Evolutionary conservation across 108 stramenopile genomes (phyloP).

Genomic region (Cyclotella choctawhatcheeana): DNA sequence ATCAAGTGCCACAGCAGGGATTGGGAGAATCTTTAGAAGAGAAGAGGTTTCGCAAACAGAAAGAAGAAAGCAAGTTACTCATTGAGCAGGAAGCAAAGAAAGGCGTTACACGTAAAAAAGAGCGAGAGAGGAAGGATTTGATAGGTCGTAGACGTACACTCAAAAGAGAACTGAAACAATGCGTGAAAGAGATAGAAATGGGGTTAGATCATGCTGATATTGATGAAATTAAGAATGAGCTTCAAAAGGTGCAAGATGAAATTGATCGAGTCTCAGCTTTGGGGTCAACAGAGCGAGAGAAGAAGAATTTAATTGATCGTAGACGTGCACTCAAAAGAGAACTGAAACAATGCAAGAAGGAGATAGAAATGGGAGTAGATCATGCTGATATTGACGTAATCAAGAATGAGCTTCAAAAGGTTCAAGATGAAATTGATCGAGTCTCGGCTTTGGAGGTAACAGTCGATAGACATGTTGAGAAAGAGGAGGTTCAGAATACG

Average conservation of each 20-base stretch:
- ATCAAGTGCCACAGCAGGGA: slow-evolving; percentile 24
- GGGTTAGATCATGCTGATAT: slow-evolving; percentile 6
- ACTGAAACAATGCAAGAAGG: slow-evolving; percentile 15
- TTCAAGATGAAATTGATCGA: slow-evolving; percentile 17
- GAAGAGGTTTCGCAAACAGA: slow-evolving; percentile 29
- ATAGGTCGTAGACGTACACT: slow-evolving; percentile 4
- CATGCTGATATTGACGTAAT: slow-evolving; percentile 18
- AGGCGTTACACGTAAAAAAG: slow-evolving; percentile 44
- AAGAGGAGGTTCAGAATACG: background rate
- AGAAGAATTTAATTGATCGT: slow-evolving; percentile 9
- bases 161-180: slow-evolving; percentile 19
- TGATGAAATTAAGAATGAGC: slow-evolving; percentile 15
- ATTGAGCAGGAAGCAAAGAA: slow-evolving; percentile 64
- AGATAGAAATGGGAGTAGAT: slow-evolving; percentile 14
- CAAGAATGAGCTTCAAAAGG: slow-evolving; percentile 5
- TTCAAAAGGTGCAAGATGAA: slow-evolving; percentile 18
- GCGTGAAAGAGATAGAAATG: slow-evolving; percentile 14
- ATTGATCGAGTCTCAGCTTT: background rate
- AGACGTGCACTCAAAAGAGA: slow-evolving; percentile 13
- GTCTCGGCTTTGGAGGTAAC: background rate
- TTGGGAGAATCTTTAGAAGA: slow-evolving; percentile 27
- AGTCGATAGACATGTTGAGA: background rate
- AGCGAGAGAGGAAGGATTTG: slow-evolving; percentile 31
- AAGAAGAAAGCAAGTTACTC: slow-evolving; percentile 47
- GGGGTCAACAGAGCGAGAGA: slow-evolving; percentile 36